Evolutionary conservation across 1,139 yeast genomes (phyloP), one percentile per base, ranked within the genome.

Genomic region (Pichia sp.): DNA sequence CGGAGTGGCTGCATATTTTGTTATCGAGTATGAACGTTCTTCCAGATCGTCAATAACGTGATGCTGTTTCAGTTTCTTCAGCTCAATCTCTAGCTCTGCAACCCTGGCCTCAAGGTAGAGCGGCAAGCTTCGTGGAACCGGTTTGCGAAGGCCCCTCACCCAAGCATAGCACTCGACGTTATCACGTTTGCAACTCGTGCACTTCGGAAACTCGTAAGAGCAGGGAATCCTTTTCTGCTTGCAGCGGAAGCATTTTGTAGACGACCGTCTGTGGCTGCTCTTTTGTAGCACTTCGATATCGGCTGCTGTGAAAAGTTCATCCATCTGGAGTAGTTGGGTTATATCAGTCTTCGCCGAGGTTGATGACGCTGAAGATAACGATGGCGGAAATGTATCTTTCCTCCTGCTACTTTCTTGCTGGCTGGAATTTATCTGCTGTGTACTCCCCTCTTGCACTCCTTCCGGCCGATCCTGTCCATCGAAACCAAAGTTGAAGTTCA

Each of bases 171-270:
- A 62, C 8, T 61, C 58, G 3, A 34, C 49, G 2, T 57, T 58
- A 8, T 48, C 59, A 5, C 15, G 42, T 19, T 47, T 36, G 47
- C 64, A 60, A 32, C 56, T 55, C 10, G 44, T 32, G 40, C 63
- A 61, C 46, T 49, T 51, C 3, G 63, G 63, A 29, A 61, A 61
- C 40, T 56, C 57, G 30, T 54, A 61, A 13, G 53, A 38, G 19
- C 64, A 61, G 8, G 50, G 53, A 2, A 58, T 46, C 47, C 61
- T 45, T 34, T 60, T 61, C 4, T 53, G 36, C 47, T 55, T 56
- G 46, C 64, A 61, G 2, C 63, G 54, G 40, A 11, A 61, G 45
- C 64, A 61, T 49, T 61, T 53, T 1, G 58, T 52, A 8, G 62
- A 60, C 8, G 53, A n/a, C 13, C 53, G 43, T 16, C 55, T n/a